Conservation (phyloP, 1,284 basidiomycete genomes). For the Exobasidium rhododendri region DNA sequence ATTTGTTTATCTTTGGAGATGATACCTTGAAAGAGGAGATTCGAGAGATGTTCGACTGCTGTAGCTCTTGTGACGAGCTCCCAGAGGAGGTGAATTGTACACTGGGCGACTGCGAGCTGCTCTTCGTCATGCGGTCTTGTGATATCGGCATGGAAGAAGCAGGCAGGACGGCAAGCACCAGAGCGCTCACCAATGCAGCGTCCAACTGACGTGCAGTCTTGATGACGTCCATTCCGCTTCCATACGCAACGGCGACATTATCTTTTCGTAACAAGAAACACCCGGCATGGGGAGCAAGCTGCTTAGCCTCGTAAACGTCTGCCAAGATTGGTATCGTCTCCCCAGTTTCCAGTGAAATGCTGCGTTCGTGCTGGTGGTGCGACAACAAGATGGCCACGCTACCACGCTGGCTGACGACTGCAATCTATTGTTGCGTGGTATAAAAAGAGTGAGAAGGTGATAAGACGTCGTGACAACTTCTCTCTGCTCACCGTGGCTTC, state of each 20-base stretch:
- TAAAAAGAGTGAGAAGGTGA: too few relatives aligned
- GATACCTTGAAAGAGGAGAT: background rate
- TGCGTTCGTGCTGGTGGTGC: too few relatives aligned
- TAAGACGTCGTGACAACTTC: too few relatives aligned
- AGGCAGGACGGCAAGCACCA: too few relatives aligned
- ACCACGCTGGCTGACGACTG: too few relatives aligned
- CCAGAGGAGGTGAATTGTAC: too few relatives aligned
- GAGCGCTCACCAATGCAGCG: conserved; percentile 1
- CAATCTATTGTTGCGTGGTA: too few relatives aligned
- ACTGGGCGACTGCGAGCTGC: too few relatives aligned
- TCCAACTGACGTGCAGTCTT: background rate
- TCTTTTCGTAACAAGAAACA: background rate
- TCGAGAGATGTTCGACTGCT: background rate
- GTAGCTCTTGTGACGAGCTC: background rate
- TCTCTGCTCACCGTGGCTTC: too few relatives aligned
- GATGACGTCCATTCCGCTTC: background rate
- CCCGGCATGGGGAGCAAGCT: background rate
- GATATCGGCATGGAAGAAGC: background rate
- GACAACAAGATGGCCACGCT: too few relatives aligned
- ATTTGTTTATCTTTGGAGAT: background rate
- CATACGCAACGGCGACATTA: background rate
- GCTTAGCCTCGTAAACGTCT: background rate
- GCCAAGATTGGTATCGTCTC: background rate
- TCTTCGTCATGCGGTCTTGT: too few relatives aligned
- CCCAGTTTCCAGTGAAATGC: too few relatives aligned